Base-by-base conservation (phyloP, 2,329 filamentous ascomycete genomes). In the Madurella fahalii region DNA sequence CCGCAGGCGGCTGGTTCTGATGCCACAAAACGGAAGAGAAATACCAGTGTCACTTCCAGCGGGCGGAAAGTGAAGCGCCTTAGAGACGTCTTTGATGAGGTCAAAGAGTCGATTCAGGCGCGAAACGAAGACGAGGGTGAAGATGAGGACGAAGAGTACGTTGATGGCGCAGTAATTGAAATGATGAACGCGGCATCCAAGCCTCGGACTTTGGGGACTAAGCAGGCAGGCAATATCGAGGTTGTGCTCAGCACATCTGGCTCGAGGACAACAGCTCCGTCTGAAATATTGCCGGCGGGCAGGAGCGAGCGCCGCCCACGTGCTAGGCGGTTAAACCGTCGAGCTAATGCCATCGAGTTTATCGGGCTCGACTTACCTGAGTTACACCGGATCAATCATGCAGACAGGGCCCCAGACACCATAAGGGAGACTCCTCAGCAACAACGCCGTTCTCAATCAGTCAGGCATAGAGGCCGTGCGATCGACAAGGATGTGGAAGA, bases 81-180 rank as follows among this genome's bases (percentile, higher is more conserved):
- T 43, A 47, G 39, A 32, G 31, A 25, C 15, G 2, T 16, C 4
- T n/a, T 49, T 20, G 30, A 46, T 12, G n/a, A 34, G 30, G 20
- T 17, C 13, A 9, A 13, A n/a, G 46, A 41, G 3, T 40, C 42
- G 4, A 53, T 52, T 17, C 44, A 56, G 40, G 50, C 50, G 12
- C 9, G 30, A 16, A 34, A 15, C 9, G 9, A 46, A 15, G 17
- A 5, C 18, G 48, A 52, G 13, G 57, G 25, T 9, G 2, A 46
- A 15, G 31, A n/a, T 15, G 44, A 52, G 13, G 57, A 58, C 12
- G 54, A 58, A 5, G 31, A 17, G 9, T 15, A 31, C 17, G 12
- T 40, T 7, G 17, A 2, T 18, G 25, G 32, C 20, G n/a, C 20
- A 5, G 15, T 20, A 4, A 5, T 46, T 2, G 34, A 50, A 0